Base-by-base conservation (phyloP, 1,284 basidiomycete genomes). In the Bondarzewia mesenterica region DNA sequence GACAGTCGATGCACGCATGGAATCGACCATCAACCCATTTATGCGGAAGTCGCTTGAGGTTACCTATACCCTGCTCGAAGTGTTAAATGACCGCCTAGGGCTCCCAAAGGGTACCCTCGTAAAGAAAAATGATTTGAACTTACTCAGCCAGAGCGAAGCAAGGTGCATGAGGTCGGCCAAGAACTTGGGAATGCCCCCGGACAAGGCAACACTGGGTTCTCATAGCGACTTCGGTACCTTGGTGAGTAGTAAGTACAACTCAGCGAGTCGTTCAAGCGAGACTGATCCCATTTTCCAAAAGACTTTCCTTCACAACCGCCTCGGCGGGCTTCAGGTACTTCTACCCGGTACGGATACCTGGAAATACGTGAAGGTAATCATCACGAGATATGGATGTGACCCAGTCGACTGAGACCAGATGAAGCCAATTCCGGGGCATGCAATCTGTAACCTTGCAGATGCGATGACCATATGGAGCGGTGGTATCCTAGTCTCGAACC, bases 281-380 rank as follows among this genome's bases (percentile, higher is more conserved):
- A 15, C n/a, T n/a, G n/a, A n/a, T n/a, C n/a, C n/a, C n/a, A n/a
- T n/a, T n/a, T 32, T 39, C 38, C 38, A 10, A 8, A 53, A 80
- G 74, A 77, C 80, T 0, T 77, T 84, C 63, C 64, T 85, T 44
- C 80, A 83, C 60, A 86, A 86, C 60, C 74, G 74, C 14, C 72
- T 88, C 0, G 85, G 85, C 3, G 85, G 85, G 0, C 65, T 89
- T 5, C 85, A 88, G 56, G 82, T 87, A 1, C 68, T 85, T 37
- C 72, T 74, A 1, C 82, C 82, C 0, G 78, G 77, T 2, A 65
- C 73, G 10, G 70, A 77, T n/a, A 63, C 72, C 20, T 88, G 85
- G 85, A 77, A 79, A 55, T 87, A 85, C 53, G 70, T 86, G 51
- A 74, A 75, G 68, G 81, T 80, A 46, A 40, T 12, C 38, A 18